Percentiles rank a stretch among this genome's conserved stretches.
These are phyloP conservation scores for Whalleya microplaca DNA, from an alignment of 2,329 filamentous ascomycete genomes.

Conservation along the genomic window DNA sequence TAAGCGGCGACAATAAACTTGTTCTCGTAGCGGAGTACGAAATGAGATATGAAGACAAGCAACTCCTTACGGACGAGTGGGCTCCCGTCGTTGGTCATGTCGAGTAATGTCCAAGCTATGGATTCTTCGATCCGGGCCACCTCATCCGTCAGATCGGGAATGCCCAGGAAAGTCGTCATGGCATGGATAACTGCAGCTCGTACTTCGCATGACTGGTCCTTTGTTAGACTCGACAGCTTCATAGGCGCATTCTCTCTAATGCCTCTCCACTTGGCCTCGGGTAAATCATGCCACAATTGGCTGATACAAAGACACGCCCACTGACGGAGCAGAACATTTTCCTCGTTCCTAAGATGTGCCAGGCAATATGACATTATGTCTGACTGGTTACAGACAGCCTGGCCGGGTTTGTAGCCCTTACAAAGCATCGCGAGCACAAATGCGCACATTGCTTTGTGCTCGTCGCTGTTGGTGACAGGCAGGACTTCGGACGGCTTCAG, in stretches of 20 bases:
- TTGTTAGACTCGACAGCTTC: slow-evolving; percentile 77
- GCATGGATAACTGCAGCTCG: slow-evolving; percentile 92
- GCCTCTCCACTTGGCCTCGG: slow-evolving; percentile 95
- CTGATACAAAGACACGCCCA: slow-evolving; percentile 97
- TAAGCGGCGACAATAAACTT: slow-evolving; percentile 92
- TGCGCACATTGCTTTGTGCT: slow-evolving; percentile 98
- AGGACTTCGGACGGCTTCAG: slow-evolving; percentile 83
- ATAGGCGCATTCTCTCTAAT: slow-evolving; percentile 85
- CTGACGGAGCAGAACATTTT: slow-evolving; percentile 87
- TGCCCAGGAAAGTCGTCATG: slow-evolving; percentile 90
- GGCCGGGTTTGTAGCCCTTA: slow-evolving; percentile 89
- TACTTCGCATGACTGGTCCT: slow-evolving; percentile 89
- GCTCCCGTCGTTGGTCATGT: slow-evolving; percentile 93
- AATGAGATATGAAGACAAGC: slow-evolving; percentile 90
- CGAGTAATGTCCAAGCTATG: slow-evolving; percentile 83
- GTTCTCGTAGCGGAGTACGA: slow-evolving; percentile 86
- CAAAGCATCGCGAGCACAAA: slow-evolving; percentile 98
- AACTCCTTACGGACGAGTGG: slow-evolving; percentile 93
- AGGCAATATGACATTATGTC: slow-evolving; percentile 91
- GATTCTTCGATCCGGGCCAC: slow-evolving; percentile 89
- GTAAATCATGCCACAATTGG: slow-evolving; percentile 88
- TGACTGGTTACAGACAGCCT: slow-evolving; percentile 86
- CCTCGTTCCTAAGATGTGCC: slow-evolving; percentile 78
- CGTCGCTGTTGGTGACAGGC: slow-evolving; percentile 83
- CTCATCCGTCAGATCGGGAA: slow-evolving; percentile 88